phyloP scores from a whole-genome alignment of 2,329 filamentous ascomycete species.

The Colletotrichum liaoningense region DNA sequence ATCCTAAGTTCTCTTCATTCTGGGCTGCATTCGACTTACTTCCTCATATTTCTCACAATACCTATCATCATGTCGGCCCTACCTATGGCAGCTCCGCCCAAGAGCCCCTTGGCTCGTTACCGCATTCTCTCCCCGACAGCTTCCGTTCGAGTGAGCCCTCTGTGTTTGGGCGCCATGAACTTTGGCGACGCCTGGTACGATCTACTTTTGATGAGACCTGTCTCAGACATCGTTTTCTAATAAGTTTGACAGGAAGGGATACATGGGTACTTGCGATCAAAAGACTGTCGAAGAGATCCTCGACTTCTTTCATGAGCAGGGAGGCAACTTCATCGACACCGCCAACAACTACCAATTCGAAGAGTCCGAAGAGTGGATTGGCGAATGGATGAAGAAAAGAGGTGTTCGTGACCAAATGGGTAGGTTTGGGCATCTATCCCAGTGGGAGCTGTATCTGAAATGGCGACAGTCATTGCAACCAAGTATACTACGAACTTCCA shows the following conservation, averaged over 20 bases:
- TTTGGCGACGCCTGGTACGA: conserved; percentile 67
- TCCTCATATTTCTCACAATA: neutral
- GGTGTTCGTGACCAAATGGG: conserved; percentile 74
- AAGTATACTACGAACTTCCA: conserved; percentile 74
- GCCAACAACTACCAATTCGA: conserved; percentile 74
- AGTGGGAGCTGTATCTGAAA: neutral
- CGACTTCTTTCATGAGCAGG: conserved; percentile 71
- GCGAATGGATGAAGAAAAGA: conserved; percentile 76
- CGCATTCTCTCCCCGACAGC: conserved; percentile 75
- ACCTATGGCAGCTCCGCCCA: conserved; percentile 59
- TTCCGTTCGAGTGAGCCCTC: conserved; percentile 73
- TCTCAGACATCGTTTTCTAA: neutral
- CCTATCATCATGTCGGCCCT: conserved; percentile 42
- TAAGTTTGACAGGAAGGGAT: conserved; percentile 54
- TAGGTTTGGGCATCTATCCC: conserved; percentile 42
- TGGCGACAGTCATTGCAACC: conserved; percentile 70
- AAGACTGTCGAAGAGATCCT: conserved; percentile 71
- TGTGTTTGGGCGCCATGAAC: conserved; percentile 74
- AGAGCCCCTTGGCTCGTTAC: conserved; percentile 72
- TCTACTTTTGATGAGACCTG: too few species aligned
- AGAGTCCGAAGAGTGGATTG: conserved; percentile 74
- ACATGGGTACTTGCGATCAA: conserved; percentile 75
- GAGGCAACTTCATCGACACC: conserved; percentile 81
- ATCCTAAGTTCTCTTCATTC: neutral
- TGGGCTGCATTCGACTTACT: neutral